These are phyloP conservation scores for Pseudopyricularia cyperi DNA, from an alignment of 2,329 filamentous ascomycete genomes.

Conservation along the genomic window DNA sequence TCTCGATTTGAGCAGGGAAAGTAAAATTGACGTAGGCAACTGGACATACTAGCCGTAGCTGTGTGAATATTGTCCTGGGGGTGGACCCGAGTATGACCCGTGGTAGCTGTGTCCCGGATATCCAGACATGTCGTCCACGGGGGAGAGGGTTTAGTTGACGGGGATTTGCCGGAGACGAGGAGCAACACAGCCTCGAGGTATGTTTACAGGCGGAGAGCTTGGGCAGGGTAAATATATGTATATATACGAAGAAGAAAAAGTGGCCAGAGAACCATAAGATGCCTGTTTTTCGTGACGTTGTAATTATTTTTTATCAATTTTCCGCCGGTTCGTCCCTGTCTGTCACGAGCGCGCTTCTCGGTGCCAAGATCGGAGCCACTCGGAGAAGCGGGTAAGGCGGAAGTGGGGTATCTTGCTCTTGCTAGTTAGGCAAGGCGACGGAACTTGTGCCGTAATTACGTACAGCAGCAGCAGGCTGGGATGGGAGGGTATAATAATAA, in stretches of 20 bases:
- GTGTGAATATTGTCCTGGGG: conserved; percentile 5
- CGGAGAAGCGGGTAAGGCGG: not conserved
- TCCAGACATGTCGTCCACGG: conserved; percentile 5
- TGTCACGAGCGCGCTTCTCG: not conserved
- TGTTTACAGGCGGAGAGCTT: not conserved
- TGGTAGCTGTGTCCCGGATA: conserved; percentile 7
- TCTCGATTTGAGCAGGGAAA: not conserved
- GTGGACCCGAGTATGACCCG: conserved; percentile 5
- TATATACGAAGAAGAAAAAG: too few species aligned
- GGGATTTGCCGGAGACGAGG: not conserved
- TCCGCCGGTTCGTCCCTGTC: too few species aligned
- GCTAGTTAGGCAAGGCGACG: too few species aligned
- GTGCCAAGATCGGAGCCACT: not conserved
- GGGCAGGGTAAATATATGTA: not conserved
- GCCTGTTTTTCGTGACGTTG: not conserved
- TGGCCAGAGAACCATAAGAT: too few species aligned
- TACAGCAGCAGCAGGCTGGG: too few species aligned
- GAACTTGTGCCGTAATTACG: too few species aligned
- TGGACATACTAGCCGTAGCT: conserved; percentile 5
- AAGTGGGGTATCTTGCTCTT: not conserved
- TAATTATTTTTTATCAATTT: not conserved
- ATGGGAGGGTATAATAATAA: too few species aligned
- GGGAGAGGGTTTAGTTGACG: not conserved
- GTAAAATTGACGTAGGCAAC: not conserved
- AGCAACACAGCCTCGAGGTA: not conserved